phyloP scores from a whole-genome alignment of 2,329 filamentous ascomycete species.

The Aspergillus tubingensis region DNA sequence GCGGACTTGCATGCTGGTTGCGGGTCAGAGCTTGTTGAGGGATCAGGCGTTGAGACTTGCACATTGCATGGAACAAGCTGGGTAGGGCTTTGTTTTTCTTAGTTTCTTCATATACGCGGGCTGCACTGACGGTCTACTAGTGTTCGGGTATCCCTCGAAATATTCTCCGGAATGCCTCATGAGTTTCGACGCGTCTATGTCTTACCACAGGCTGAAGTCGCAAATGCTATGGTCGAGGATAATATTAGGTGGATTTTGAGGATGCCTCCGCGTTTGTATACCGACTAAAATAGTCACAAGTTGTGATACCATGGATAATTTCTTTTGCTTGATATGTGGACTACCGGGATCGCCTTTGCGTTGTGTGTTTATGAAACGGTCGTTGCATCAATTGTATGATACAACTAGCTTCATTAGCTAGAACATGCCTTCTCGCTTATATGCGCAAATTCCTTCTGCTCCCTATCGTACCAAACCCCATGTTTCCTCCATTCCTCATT shows the following conservation, averaged over 20 bases:
- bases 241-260: slow-evolving; percentile 29
- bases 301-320: too few relatives aligned
- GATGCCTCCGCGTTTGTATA: too few relatives aligned
- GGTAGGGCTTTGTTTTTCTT: slow-evolving; percentile 32
- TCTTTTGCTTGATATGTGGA: background rate
- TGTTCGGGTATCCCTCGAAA: slow-evolving; percentile 51
- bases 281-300: too few relatives aligned
- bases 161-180: slow-evolving; percentile 58
- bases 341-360: background rate
- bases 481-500: slow-evolving; percentile 1
- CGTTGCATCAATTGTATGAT: background rate
- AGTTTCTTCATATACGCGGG: background rate
- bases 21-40: slow-evolving; percentile 52
- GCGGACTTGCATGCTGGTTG: slow-evolving; percentile 48
- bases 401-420: background rate
- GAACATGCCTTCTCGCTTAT: background rate
- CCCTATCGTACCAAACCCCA: background rate
- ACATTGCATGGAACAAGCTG: slow-evolving; percentile 47
- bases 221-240: slow-evolving; percentile 31
- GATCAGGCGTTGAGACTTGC: slow-evolving; percentile 54
- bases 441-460: slow-evolving; percentile 2
- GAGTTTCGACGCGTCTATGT: slow-evolving; percentile 45
- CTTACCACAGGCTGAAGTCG: slow-evolving; percentile 24
- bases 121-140: slow-evolving; percentile 26
- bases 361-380: background rate